Conservation (phyloP, 2,329 filamentous ascomycete genomes). For the Graphilbum sp. region DNA sequence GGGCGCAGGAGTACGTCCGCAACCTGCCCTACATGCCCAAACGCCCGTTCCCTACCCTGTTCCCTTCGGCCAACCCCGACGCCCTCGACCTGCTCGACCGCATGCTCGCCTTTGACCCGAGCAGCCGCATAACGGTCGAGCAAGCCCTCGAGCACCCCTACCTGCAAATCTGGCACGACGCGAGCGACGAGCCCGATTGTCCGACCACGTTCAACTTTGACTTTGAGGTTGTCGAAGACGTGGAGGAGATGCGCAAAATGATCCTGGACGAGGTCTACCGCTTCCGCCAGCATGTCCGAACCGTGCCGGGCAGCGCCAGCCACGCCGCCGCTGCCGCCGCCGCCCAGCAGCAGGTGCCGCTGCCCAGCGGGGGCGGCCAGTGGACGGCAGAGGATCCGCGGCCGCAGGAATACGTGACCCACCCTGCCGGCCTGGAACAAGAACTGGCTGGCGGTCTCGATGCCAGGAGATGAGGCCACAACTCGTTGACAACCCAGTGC, state of each 20-base stretch:
- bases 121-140: constrained; percentile 84
- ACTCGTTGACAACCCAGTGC: too few relatives aligned
- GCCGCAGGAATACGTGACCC: constrained; percentile 38
- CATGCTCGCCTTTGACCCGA: constrained; percentile 96
- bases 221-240: constrained; percentile 94
- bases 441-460: constrained; percentile 45
- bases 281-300: constrained; percentile 54
- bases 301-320: constrained; percentile 23
- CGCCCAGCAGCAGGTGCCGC: constrained; percentile 27
- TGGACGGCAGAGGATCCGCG: constrained; percentile 45
- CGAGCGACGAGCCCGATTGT: constrained; percentile 86
- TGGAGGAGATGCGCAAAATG: constrained; percentile 89
- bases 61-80: constrained; percentile 89
- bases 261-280: constrained; percentile 85
- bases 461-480: constrained; percentile 15
- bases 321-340: constrained; percentile 8
- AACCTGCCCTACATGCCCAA: constrained; percentile 93
- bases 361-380: constrained; percentile 31
- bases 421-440: constrained; percentile 36
- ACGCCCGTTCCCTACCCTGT: constrained; percentile 73
- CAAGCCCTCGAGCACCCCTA: constrained; percentile 93
- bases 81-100: constrained; percentile 88
- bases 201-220: constrained; percentile 94
- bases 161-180: constrained; percentile 95
- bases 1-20: constrained; percentile 94